A percentile compares a stretch with the other conserved stretches of the same genome.
phyloP scores from a whole-genome alignment of 352 stramenopile genomes.

The Phytophthora colocasiae region DNA sequence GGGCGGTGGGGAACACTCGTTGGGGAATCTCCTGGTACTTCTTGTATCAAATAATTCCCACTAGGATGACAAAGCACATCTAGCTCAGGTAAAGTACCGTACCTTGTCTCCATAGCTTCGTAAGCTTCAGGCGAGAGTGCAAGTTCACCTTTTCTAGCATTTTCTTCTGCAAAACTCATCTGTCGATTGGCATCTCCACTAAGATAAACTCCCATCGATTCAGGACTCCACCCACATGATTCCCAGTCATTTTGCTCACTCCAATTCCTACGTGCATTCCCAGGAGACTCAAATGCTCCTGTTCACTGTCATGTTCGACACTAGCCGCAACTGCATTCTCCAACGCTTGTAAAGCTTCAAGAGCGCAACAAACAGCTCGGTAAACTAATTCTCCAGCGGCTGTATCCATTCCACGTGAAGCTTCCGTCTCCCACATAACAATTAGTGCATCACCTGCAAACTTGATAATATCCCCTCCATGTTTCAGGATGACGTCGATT shows the following conservation, averaged over 20 bases:
- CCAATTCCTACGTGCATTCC: constrained; percentile 89
- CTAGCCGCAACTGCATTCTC: constrained; percentile 11
- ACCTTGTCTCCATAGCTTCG: constrained; percentile 36
- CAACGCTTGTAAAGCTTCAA: constrained; percentile 64
- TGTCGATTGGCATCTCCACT: constrained; percentile 84
- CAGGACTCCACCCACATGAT: constrained; percentile 83
- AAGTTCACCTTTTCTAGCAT: constrained; percentile 75
- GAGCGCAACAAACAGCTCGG: constrained; percentile 60
- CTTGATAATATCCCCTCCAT: constrained; percentile 85
- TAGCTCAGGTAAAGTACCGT: constrained; percentile 27
- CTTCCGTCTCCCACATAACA: constrained; percentile 83
- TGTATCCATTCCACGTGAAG: constrained; percentile 41
- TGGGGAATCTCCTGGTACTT: constrained; percentile 10
- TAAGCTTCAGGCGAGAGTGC: constrained; percentile 71
- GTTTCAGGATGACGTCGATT: constrained; percentile 78
- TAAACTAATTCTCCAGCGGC: constrained; percentile 59
- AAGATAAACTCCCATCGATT: constrained; percentile 91
- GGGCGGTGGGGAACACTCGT: not conserved
- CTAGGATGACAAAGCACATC: constrained; percentile 36
- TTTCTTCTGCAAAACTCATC: constrained; percentile 77
- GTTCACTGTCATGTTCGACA: constrained; percentile 19
- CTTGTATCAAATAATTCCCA: constrained; percentile 61
- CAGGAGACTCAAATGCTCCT: constrained; percentile 38
- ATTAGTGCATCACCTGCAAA: constrained; percentile 85
- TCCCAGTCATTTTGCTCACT: constrained; percentile 73